These are phyloP conservation scores for Apiotrichum gamsii DNA, from an alignment of 1,284 basidiomycete species.

Conservation along the genomic window DNA sequence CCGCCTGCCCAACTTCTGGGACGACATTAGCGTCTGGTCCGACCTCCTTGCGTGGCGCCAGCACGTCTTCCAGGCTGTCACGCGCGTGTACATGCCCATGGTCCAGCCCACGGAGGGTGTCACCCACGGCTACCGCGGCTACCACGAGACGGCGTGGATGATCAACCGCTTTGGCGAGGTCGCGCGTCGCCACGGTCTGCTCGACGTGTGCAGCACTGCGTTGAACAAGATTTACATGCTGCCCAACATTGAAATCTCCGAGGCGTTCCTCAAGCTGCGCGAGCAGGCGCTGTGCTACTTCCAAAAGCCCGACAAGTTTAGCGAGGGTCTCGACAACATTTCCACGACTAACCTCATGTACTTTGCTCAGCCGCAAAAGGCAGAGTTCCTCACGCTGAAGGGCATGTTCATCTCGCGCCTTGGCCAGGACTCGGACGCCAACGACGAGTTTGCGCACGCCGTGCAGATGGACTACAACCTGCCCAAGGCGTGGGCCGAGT, in stretches of 20 bases:
- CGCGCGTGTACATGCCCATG: constrained; percentile 90
- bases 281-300: constrained; percentile 99
- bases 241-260: constrained; percentile 99
- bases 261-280: constrained; percentile 96
- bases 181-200: constrained; percentile 90
- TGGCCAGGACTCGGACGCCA: constrained; percentile 83
- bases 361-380: constrained; percentile 90
- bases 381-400: constrained; percentile 99
- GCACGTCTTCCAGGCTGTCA: constrained; percentile 85
- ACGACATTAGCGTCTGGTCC: constrained; percentile 98
- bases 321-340: constrained; percentile 93
- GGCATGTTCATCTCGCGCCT: constrained; percentile 96
- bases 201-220: constrained; percentile 92
- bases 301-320: constrained; percentile 87
- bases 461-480: constrained; percentile 93
- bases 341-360: constrained; percentile 99
- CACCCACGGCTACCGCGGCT: constrained; percentile 95
- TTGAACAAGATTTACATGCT: constrained; percentile 97
- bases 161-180: constrained; percentile 99
- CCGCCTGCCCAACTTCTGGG: constrained; percentile 88
- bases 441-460: constrained; percentile 85
- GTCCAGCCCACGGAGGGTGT: constrained; percentile 54
- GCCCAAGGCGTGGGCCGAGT: constrained; percentile 97
- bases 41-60: constrained; percentile 98
- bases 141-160: constrained; percentile 99